A percentile compares a stretch with the other conserved stretches of the same genome.
phyloP scores from a whole-genome alignment of 2,329 filamentous ascomycete genomes.

The Hymenoscyphus fraxineus region DNA sequence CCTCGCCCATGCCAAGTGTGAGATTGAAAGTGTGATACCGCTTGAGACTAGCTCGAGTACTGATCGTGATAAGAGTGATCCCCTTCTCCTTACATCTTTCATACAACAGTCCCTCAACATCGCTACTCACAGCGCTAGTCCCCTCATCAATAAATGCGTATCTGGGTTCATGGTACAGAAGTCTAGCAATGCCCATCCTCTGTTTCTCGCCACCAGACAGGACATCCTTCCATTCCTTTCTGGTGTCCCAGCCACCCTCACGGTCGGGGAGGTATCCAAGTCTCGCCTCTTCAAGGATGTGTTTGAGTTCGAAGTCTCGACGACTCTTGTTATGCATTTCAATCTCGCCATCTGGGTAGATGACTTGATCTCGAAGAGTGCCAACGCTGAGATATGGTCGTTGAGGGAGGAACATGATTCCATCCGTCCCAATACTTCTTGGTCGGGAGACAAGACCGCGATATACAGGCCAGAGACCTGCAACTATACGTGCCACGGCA shows the following conservation, averaged over 20 bases:
- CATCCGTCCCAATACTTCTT: slow-evolving; percentile 74
- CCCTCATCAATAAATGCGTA: slow-evolving; percentile 96
- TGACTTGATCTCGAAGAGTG: slow-evolving; percentile 92
- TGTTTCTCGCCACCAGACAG: slow-evolving; percentile 98
- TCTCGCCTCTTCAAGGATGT: slow-evolving; percentile 75
- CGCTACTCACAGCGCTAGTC: slow-evolving; percentile 87
- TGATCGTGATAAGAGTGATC: slow-evolving; percentile 94
- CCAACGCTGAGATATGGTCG: slow-evolving; percentile 88
- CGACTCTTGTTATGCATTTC: slow-evolving; percentile 85
- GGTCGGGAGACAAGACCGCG: slow-evolving; percentile 87
- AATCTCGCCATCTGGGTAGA: slow-evolving; percentile 90
- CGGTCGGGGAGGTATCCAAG: slow-evolving; percentile 86
- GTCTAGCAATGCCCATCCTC: slow-evolving; percentile 81
- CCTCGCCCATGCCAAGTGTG: slow-evolving; percentile 73
- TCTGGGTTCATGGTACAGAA: slow-evolving; percentile 90
- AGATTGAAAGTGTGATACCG: slow-evolving; percentile 94
- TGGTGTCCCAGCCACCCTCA: slow-evolving; percentile 93
- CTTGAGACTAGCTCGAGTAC: slow-evolving; percentile 88
- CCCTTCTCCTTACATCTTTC: slow-evolving; percentile 89
- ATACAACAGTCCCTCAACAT: slow-evolving; percentile 91
- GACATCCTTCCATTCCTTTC: slow-evolving; percentile 98
- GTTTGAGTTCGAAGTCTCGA: slow-evolving; percentile 72
- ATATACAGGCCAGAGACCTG: slow-evolving; percentile 94
- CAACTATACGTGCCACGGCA: slow-evolving; percentile 80
- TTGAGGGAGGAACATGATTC: slow-evolving; percentile 98